Conservation (phyloP, 1,284 basidiomycete genomes). For the Volvariella volvacea region DNA sequence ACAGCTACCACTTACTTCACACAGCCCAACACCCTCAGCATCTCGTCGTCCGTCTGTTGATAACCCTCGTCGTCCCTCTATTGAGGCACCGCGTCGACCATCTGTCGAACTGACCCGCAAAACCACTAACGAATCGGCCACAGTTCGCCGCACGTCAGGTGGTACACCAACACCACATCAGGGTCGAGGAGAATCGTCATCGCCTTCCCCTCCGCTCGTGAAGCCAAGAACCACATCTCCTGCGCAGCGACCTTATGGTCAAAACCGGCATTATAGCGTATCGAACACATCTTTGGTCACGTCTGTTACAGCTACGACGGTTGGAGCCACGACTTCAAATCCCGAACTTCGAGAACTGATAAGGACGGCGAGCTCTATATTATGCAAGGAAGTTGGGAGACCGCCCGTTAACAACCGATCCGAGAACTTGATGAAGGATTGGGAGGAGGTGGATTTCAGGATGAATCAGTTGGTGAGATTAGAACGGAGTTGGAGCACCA, state of each 20-base stretch:
- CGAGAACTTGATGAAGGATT: constrained; percentile 43
- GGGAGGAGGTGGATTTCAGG: constrained; percentile 69
- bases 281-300: constrained; percentile 44
- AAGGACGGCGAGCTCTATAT: constrained; percentile 49
- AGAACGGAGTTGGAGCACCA: constrained; percentile 67
- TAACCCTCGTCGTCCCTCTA: constrained; percentile 18
- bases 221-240: constrained; percentile 34
- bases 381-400: constrained; percentile 59
- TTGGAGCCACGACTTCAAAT: constrained; percentile 25
- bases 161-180: constrained; percentile 1
- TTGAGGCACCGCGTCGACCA: constrained; percentile 10
- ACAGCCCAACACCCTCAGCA: constrained; percentile 12
- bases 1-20: constrained; percentile 3
- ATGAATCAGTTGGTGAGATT: constrained; percentile 53
- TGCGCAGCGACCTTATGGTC: constrained; percentile 35
- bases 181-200: constrained; percentile 17
- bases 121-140: background rate
- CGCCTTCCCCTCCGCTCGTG: constrained; percentile 18
- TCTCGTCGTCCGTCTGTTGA: constrained; percentile 26
- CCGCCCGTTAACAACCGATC: constrained; percentile 43
- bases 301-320: background rate
- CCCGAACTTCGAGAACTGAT: constrained; percentile 58
- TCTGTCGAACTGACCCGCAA: constrained; percentile 2
- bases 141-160: background rate
- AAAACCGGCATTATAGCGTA: constrained; percentile 45